Percentiles rank a stretch among this genome's conserved stretches.
These are phyloP conservation scores for Nitzschia sp. DNA, from an alignment of 108 stramenopile genomes.

Conservation along the genomic window DNA sequence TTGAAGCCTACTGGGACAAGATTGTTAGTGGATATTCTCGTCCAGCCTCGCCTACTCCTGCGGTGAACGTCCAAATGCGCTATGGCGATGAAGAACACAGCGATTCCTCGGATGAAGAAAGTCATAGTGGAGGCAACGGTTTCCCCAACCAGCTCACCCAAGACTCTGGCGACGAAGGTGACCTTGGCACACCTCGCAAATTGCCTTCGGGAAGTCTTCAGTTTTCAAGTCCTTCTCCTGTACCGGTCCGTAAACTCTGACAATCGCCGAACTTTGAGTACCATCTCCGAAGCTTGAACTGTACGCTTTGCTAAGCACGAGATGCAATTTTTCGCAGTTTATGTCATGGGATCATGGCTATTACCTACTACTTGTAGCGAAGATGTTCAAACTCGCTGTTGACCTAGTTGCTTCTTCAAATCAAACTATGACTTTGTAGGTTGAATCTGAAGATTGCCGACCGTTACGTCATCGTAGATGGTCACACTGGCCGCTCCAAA, in stretches of 20 bases:
- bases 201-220: background rate
- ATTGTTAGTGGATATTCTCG: background rate
- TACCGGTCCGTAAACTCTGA: background rate
- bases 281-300: background rate
- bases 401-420: too few species aligned
- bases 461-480: slow-evolving; percentile 64
- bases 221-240: slow-evolving; percentile 4
- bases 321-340: background rate
- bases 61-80: background rate
- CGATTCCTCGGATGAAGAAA: slow-evolving; percentile 9
- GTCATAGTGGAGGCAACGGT: background rate
- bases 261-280: background rate
- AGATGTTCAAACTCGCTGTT: too few species aligned
- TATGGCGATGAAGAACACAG: background rate
- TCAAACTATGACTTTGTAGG: too few species aligned
- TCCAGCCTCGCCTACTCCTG: background rate
- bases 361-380: too few species aligned
- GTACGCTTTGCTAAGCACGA: background rate
- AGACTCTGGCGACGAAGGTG: slow-evolving; percentile 30
- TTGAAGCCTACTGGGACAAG: slow-evolving; percentile 38
- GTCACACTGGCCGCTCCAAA: slow-evolving; percentile 78
- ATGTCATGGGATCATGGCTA: too few species aligned
- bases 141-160: slow-evolving; percentile 32
- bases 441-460: slow-evolving; percentile 68
- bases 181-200: slow-evolving; percentile 9